phyloP scores from a whole-genome alignment of 805 yeast species.

The Suhomyces vadensis region DNA sequence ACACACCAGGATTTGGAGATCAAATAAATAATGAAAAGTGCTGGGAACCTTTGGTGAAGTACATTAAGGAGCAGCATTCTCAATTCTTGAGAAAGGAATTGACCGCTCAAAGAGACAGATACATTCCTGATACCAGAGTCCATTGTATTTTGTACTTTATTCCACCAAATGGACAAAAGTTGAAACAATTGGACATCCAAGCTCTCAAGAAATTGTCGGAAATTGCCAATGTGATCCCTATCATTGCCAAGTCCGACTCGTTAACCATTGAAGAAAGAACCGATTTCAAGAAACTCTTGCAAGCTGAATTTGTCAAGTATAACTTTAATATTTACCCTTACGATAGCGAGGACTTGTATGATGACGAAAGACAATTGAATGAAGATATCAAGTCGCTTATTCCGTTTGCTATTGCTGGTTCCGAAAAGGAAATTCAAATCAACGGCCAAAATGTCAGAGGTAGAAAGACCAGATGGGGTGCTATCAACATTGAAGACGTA shows the following conservation, averaged over 20 bases:
- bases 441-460: constrained; percentile 85
- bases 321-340: constrained; percentile 82
- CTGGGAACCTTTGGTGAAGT: constrained; percentile 95
- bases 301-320: constrained; percentile 72
- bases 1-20: constrained; percentile 98
- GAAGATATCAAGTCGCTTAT: constrained; percentile 69
- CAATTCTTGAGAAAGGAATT: constrained; percentile 88
- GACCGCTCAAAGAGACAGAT: constrained; percentile 87
- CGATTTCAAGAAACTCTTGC: constrained; percentile 72
- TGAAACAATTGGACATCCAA: constrained; percentile 77
- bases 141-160: constrained; percentile 91
- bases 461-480: constrained; percentile 92
- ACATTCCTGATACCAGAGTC: constrained; percentile 83
- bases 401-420: constrained; percentile 95
- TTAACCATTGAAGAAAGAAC: constrained; percentile 84
- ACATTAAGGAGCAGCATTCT: constrained; percentile 93
- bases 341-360: constrained; percentile 66
- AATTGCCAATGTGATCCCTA: constrained; percentile 90
- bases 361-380: constrained; percentile 72
- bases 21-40: constrained; percentile 92
- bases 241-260: constrained; percentile 91
- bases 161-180: constrained; percentile 85
- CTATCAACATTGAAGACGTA: constrained; percentile 89
- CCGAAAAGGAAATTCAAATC: constrained; percentile 72
- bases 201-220: constrained; percentile 84